Base-by-base conservation (phyloP, 2,329 filamentous ascomycete genomes). In the Emergomyces orientalis region DNA sequence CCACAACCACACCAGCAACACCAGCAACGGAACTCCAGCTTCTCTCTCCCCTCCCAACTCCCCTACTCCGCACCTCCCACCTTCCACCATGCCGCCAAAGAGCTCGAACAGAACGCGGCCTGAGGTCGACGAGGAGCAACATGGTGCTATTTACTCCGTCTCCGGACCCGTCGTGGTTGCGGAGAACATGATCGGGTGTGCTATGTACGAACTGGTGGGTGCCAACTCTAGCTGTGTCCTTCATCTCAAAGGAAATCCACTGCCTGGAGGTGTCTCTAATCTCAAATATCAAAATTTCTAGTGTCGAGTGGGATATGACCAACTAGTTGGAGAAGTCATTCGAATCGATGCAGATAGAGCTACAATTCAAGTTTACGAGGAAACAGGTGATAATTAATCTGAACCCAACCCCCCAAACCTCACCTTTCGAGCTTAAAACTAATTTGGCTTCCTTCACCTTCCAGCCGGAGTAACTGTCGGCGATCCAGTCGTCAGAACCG, bases 341-440 rank as follows among this genome's bases (percentile, higher is more conserved):
- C 89, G 94, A 76, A 95, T 99, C 80, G 94, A 90, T 73, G 88
- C 82, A 76, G 94, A 99, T 78, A 95, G 93, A 80, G 92, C 91
- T 70, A 96, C 92, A 59, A 95, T 99, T 70, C 94, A 99, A 80
- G 94, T 99, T 69, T 99, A 99, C 82, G 94, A 99, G 78, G 94
- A 99, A 81, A 99, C 94, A 70, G 91, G 91, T 95, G 84, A 73
- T 62, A 66, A 61, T 41, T 66, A 63, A 60, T 54, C 52, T 27
- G 43, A 49, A 47, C 49, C 58, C 39, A 60, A 58, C 61, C 63
- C 58, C 52, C 63, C 14, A 52, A 54, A 54, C 14, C 2, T 2
- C 45, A 49, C 63, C 41, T 45, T 39, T 51, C 51, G n/a, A 19
- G n/a, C 17, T 51, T 22, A 61, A 54, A 37, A 54, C 49, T 54